Evolutionary conservation across 371 early-diverging fungal species (phyloP).

Genomic region (Mucor circinelloides): DNA sequence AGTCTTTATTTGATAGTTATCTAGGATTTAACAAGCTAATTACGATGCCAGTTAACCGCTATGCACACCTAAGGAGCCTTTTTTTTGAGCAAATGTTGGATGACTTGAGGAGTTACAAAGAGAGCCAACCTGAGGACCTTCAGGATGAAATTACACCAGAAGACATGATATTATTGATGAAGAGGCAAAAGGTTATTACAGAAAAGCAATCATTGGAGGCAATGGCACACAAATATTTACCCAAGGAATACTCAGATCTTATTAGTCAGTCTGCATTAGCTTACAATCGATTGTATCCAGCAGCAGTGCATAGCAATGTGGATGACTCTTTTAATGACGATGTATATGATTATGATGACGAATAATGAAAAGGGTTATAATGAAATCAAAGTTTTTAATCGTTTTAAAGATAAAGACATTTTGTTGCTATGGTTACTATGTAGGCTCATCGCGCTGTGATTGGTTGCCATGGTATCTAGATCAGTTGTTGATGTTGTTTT

Average conservation of each 20-base stretch:
- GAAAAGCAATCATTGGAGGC: constrained; percentile 3
- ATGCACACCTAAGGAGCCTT: background rate
- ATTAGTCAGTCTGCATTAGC: constrained; percentile 13
- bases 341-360: background rate
- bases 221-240: constrained; percentile 11
- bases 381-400: background rate
- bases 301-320: background rate
- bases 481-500: background rate
- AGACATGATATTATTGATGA: constrained; percentile 26
- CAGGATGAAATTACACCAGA: constrained; percentile 8
- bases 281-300: constrained; percentile 11
- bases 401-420: background rate
- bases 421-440: background rate
- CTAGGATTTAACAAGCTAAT: background rate
- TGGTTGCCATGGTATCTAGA: background rate
- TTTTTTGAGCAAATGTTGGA: constrained; percentile 17
- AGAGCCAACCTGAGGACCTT: background rate
- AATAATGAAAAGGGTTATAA: background rate
- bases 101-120: constrained; percentile 14
- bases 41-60: background rate
- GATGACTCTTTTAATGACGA: background rate
- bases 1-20: background rate
- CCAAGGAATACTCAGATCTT: constrained; percentile 16
- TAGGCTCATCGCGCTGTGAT: background rate
- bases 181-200: constrained; percentile 14